phyloP scores from a whole-genome alignment of 768 basidiomycete genomes.

The Boletus rubescentipes region DNA sequence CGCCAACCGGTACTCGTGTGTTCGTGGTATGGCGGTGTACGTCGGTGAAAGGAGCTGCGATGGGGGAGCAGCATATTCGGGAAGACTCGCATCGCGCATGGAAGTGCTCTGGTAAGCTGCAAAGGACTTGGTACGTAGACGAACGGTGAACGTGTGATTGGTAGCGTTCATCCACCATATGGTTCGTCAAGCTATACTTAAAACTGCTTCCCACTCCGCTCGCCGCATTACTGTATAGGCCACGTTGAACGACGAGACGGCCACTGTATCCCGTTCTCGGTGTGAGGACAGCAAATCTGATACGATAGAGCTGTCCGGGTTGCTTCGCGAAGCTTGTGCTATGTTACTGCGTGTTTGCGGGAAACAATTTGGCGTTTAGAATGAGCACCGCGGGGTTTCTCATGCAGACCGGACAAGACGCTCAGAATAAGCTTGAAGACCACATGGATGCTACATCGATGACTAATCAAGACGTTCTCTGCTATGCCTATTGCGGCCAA shows the following conservation, averaged over 20 bases:
- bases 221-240: slow-evolving; percentile 13
- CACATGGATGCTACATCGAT: slow-evolving; percentile 7
- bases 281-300: neutral
- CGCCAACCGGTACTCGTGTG: slow-evolving; percentile 54
- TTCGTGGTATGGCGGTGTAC: slow-evolving; percentile 57
- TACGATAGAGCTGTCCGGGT: neutral
- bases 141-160: slow-evolving; percentile 23
- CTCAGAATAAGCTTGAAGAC: neutral
- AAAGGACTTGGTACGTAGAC: neutral
- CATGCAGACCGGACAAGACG: neutral
- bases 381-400: neutral
- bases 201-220: slow-evolving; percentile 35
- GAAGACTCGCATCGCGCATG: slow-evolving; percentile 59
- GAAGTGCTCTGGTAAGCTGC: slow-evolving; percentile 21
- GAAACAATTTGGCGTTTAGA: neutral
- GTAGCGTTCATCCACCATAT: slow-evolving; percentile 26
- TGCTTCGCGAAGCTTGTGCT: neutral
- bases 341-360: neutral
- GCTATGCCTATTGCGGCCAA: no score
- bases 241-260: slow-evolving; percentile 1
- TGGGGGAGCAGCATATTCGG: slow-evolving; percentile 45
- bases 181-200: slow-evolving; percentile 33
- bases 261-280: neutral
- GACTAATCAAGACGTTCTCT: slow-evolving; percentile 17
- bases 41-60: slow-evolving; percentile 40